Evolutionary conservation across 805 yeast genomes (phyloP).

Genomic region (Candida hungchunana): DNA sequence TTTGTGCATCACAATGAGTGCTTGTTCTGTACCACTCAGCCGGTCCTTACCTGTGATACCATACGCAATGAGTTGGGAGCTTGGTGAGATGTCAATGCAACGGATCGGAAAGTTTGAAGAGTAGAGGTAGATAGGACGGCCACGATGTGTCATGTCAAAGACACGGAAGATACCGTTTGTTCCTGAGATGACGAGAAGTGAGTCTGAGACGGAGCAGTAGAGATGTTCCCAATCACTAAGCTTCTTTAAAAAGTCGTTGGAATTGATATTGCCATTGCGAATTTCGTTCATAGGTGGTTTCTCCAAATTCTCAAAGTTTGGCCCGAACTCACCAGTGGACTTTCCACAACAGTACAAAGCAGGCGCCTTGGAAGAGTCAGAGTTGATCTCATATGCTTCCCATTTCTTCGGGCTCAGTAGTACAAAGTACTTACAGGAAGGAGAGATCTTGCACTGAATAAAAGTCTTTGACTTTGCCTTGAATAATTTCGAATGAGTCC

Average conservation of each 20-base stretch:
- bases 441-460: constrained; percentile 34
- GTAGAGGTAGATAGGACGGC: constrained; percentile 65
- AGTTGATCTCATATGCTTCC: constrained; percentile 61
- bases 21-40: constrained; percentile 64
- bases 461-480: constrained; percentile 41
- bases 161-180: constrained; percentile 69
- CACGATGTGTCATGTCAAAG: constrained; percentile 50
- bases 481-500: constrained; percentile 48
- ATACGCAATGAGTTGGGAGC: constrained; percentile 64
- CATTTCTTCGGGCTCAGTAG: constrained; percentile 64
- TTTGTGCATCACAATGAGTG: constrained; percentile 62
- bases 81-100: constrained; percentile 67
- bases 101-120: constrained; percentile 71
- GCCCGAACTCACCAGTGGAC: constrained; percentile 65
- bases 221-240: constrained; percentile 56
- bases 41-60: constrained; percentile 82
- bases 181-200: constrained; percentile 59
- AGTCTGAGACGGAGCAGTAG: constrained; percentile 53
- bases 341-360: constrained; percentile 61
- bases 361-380: constrained; percentile 48
- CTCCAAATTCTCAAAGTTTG: constrained; percentile 37
- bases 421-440: constrained; percentile 61
- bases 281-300: constrained; percentile 22
- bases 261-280: constrained; percentile 15
- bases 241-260: constrained; percentile 20